Evolutionary conservation across 2,329 filamentous ascomycete genomes (phyloP).

Genomic region (Beauveria pseudobassiana): DNA sequence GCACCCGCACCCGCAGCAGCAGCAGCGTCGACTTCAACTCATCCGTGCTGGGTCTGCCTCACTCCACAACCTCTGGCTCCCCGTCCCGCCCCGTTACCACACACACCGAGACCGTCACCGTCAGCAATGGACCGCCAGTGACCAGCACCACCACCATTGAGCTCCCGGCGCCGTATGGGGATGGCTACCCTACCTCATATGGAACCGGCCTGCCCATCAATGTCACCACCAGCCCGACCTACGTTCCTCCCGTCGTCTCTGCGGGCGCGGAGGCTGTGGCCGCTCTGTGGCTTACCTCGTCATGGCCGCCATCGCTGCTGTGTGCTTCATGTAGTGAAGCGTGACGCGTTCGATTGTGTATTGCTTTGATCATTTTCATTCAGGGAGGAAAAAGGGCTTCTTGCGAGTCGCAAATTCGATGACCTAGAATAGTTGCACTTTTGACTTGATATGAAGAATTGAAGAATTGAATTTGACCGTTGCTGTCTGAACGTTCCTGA

Average conservation of each 20-base stretch:
- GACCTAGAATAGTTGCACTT: slow-evolving; percentile 2
- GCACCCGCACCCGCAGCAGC: slow-evolving; percentile 17
- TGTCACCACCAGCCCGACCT: slow-evolving; percentile 17
- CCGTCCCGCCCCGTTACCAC: slow-evolving; percentile 16
- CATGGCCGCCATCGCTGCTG: background rate
- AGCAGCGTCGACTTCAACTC: slow-evolving; percentile 11
- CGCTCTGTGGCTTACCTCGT: slow-evolving; percentile 10
- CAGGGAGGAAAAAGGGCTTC: background rate
- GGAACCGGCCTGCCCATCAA: slow-evolving; percentile 23
- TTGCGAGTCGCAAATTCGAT: background rate
- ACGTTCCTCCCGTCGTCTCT: slow-evolving; percentile 14
- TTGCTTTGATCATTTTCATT: background rate
- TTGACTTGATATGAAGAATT: background rate
- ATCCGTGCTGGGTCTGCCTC: slow-evolving; percentile 8
- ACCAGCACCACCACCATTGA: slow-evolving; percentile 27
- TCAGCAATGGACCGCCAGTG: slow-evolving; percentile 21
- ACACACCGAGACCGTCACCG: slow-evolving; percentile 25
- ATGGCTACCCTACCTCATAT: slow-evolving; percentile 6
- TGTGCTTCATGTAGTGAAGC: background rate
- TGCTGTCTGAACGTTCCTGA: background rate
- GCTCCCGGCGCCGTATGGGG: slow-evolving; percentile 16
- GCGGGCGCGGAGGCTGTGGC: slow-evolving; percentile 20
- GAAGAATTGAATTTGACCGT: background rate
- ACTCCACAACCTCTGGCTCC: background rate
- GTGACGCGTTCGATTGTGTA: background rate